Percentiles rank a stretch among this genome's conserved stretches.
These are phyloP conservation scores for Pulveroboletus sp. DNA, from an alignment of 768 basidiomycete species.

Conservation along the genomic window DNA sequence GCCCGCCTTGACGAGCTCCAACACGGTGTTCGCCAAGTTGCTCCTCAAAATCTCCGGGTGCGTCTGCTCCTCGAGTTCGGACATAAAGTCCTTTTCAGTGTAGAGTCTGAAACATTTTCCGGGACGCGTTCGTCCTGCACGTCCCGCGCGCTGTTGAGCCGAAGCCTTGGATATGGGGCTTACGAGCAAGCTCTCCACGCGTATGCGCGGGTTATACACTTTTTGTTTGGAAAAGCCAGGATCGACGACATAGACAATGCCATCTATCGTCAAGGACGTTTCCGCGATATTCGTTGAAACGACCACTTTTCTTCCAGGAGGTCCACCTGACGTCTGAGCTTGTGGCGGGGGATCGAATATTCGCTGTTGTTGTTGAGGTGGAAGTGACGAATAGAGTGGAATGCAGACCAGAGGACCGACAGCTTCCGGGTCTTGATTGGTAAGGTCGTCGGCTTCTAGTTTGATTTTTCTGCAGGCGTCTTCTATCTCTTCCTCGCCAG, in stretches of 20 bases:
- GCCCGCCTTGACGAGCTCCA: constrained; percentile 92
- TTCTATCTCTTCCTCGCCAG: constrained; percentile 98
- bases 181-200: constrained; percentile 91
- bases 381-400: constrained; percentile 92
- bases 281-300: constrained; percentile 97
- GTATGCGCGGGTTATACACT: constrained; percentile 95
- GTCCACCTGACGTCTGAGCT: constrained; percentile 56
- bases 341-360: constrained; percentile 90
- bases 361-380: constrained; percentile 90
- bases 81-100: constrained; percentile 96
- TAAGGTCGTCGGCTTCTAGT: constrained; percentile 80
- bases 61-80: constrained; percentile 94
- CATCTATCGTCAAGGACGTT: constrained; percentile 95
- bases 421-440: constrained; percentile 62
- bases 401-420: constrained; percentile 88
- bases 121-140: constrained; percentile 92
- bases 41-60: constrained; percentile 93
- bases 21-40: constrained; percentile 88
- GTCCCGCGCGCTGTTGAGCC: constrained; percentile 93
- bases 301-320: constrained; percentile 90
- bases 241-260: constrained; percentile 99
- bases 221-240: constrained; percentile 98
- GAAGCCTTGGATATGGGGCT: constrained; percentile 96
- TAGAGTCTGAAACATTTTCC: constrained; percentile 98
- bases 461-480: constrained; percentile 94